These are phyloP conservation scores for Sphaerobolus stellatus DNA, from an alignment of 1,284 basidiomycete species.

Conservation along the genomic window DNA sequence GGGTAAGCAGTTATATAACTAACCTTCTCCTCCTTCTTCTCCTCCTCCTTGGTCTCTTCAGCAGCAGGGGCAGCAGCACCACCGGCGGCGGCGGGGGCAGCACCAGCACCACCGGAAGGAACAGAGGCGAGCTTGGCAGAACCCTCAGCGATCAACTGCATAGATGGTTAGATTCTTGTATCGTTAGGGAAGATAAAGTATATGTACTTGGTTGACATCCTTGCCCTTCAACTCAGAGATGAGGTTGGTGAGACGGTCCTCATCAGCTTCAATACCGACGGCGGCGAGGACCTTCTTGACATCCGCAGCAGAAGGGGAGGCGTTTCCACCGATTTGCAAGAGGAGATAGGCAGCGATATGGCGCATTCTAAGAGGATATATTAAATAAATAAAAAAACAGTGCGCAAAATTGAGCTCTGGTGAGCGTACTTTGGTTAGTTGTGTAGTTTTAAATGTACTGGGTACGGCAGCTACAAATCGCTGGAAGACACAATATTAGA, in stretches of 20 bases:
- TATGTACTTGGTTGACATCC: conserved; percentile 75
- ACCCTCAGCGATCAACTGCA: conserved; percentile 89
- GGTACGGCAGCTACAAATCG: conserved; percentile 83
- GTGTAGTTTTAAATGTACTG: conserved; percentile 28
- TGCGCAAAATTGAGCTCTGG: not conserved
- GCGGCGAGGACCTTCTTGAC: conserved; percentile 86
- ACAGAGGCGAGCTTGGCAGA: conserved; percentile 89
- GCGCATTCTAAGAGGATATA: conserved; percentile 67
- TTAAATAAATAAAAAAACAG: conserved; percentile 1
- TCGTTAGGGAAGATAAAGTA: conserved; percentile 6
- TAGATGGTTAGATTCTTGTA: conserved; percentile 1
- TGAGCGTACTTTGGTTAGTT: conserved; percentile 43
- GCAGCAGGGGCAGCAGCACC: conserved; percentile 65
- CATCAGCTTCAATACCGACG: conserved; percentile 90
- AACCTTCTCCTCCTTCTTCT: conserved; percentile 81
- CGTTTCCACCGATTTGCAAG: conserved; percentile 93
- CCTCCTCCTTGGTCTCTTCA: conserved; percentile 63
- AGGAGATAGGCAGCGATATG: conserved; percentile 98
- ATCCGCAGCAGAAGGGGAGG: conserved; percentile 84
- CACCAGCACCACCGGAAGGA: conserved; percentile 47
- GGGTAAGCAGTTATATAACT: conserved; percentile 23
- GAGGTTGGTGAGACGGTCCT: conserved; percentile 81
- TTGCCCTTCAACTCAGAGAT: conserved; percentile 94
- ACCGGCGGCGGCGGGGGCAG: conserved; percentile 56
- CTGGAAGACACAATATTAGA: conserved; percentile 36